phyloP scores from a whole-genome alignment of 257 asterid genomes.

The Avicennia marina region DNA sequence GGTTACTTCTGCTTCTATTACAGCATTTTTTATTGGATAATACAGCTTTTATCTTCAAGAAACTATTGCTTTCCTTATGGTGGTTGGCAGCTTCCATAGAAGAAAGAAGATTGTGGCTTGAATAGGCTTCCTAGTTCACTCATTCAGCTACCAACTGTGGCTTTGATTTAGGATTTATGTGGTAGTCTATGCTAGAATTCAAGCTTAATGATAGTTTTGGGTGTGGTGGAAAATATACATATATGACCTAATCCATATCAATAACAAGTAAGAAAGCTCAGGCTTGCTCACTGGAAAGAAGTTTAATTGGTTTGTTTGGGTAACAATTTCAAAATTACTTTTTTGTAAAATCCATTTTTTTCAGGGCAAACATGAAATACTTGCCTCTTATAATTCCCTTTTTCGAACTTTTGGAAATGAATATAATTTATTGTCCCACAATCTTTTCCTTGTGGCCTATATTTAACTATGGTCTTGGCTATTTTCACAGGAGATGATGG shows the following conservation, averaged over 20 bases:
- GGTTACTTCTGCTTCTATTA: constrained; percentile 3
- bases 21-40: neutral
- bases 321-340: too few relatives aligned
- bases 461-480: constrained; percentile 19
- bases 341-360: neutral
- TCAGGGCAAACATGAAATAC: constrained; percentile 13
- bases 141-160: too few relatives aligned
- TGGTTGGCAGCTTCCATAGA: neutral
- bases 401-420: neutral
- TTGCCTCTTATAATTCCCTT: neutral
- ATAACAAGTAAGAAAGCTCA: constrained; percentile 5
- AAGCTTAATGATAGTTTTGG: neutral
- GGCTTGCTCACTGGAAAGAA: too few relatives aligned
- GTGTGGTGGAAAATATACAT: neutral
- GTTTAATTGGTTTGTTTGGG: too few relatives aligned
- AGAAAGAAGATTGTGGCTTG: too few relatives aligned
- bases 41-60: neutral
- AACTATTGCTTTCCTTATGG: too few relatives aligned
- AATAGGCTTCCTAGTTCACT: too few relatives aligned
- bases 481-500: constrained; percentile 88
- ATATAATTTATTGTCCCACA: neutral
- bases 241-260: neutral
- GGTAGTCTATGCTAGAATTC: neutral
- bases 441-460: constrained; percentile 12
- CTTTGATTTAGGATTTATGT: neutral